These are phyloP conservation scores for Theobroma cacao DNA, from an alignment of 345 rosid species.

Conservation along the genomic window DNA sequence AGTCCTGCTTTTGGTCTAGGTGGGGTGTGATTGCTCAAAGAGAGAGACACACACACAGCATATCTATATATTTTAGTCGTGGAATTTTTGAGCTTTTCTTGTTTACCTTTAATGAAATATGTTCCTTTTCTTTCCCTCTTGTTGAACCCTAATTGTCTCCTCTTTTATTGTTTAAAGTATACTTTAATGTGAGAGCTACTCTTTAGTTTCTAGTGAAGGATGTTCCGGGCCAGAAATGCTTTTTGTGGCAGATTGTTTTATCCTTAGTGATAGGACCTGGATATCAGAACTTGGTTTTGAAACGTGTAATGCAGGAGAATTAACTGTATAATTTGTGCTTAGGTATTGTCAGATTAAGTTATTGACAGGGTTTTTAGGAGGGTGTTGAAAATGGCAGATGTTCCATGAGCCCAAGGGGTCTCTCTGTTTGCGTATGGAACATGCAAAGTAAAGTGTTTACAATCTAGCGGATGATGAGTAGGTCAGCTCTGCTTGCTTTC, in stretches of 20 bases:
- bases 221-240: neutral
- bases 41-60: neutral
- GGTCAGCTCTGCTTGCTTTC: too few species aligned
- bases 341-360: neutral
- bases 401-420: neutral
- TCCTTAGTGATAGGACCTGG: neutral
- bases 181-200: neutral
- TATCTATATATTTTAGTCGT: constrained; percentile 19
- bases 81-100: constrained; percentile 23
- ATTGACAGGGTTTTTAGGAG: neutral
- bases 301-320: neutral
- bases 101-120: constrained; percentile 2
- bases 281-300: neutral
- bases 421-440: too few species aligned
- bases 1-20: constrained; percentile 9
- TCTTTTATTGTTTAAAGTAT: neutral
- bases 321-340: neutral
- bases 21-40: constrained; percentile 23
- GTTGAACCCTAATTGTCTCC: neutral
- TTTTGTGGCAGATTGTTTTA: neutral
- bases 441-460: too few species aligned
- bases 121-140: neutral
- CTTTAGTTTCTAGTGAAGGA: too few species aligned
- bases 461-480: too few species aligned
- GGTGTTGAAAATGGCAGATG: neutral